These are phyloP conservation scores for Fusarium gaditjirri DNA, from an alignment of 2,329 filamentous ascomycete genomes.

Conservation along the genomic window DNA sequence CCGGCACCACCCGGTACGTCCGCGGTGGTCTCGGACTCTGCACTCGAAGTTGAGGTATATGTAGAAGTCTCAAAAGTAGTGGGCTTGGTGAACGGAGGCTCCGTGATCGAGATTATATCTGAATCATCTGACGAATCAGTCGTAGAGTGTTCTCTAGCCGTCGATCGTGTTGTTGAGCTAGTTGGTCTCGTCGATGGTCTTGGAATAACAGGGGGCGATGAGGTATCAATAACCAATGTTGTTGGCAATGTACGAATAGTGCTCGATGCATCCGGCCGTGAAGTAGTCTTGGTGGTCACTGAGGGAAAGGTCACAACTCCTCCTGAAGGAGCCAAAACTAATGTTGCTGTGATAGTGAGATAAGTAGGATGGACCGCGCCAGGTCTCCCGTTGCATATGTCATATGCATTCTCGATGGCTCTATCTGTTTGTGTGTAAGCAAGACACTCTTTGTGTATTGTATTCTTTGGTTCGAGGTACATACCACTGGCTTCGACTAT, in stretches of 20 bases:
- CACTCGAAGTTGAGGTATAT: slow-evolving; percentile 16
- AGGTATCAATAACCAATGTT: slow-evolving; percentile 45
- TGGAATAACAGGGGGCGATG: slow-evolving; percentile 34
- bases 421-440: slow-evolving; percentile 47
- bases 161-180: slow-evolving; percentile 4
- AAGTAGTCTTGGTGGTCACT: slow-evolving; percentile 20
- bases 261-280: slow-evolving; percentile 15
- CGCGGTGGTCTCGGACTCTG: slow-evolving; percentile 30
- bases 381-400: slow-evolving; percentile 65
- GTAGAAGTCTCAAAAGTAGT: slow-evolving; percentile 15
- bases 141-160: not conserved
- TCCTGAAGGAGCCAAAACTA: slow-evolving; percentile 52
- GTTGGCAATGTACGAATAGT: slow-evolving; percentile 40
- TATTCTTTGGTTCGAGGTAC: slow-evolving; percentile 13
- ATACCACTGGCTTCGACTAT: slow-evolving; percentile 53
- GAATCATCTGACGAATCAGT: slow-evolving; percentile 2
- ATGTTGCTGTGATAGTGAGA: slow-evolving; percentile 66
- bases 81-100: slow-evolving; percentile 14
- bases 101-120: slow-evolving; percentile 22
- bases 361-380: slow-evolving; percentile 68
- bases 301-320: slow-evolving; percentile 47
- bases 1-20: slow-evolving; percentile 24
- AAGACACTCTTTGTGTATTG: not conserved
- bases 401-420: slow-evolving; percentile 61
- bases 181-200: slow-evolving; percentile 15